These are phyloP conservation scores for Fraxinus cuspidata DNA, from an alignment of 257 asterid species.

Conservation along the genomic window DNA sequence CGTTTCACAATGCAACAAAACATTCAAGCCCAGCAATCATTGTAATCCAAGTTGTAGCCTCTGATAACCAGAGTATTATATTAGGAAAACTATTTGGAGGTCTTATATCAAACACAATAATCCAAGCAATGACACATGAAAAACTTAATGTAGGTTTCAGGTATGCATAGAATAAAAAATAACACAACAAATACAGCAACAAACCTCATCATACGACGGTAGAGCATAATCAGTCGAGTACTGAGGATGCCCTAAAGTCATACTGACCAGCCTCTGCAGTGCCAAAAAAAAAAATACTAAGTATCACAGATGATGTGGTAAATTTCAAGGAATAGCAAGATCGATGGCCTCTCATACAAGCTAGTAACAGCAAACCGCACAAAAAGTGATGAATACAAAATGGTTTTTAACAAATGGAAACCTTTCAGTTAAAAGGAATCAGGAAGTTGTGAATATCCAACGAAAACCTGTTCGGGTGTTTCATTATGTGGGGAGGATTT, in stretches of 20 bases:
- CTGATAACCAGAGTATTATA: background rate
- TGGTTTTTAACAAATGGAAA: background rate
- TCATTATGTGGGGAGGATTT: constrained; percentile 57
- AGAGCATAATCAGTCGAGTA: constrained; percentile 75
- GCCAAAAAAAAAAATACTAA: constrained; percentile 35
- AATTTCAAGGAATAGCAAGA: background rate
- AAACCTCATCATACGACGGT: constrained; percentile 86
- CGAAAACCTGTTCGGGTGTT: constrained; percentile 72
- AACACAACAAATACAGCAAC: constrained; percentile 8
- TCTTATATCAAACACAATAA: background rate
- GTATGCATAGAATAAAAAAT: constrained; percentile 9
- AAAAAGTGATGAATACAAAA: background rate
- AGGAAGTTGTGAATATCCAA: background rate
- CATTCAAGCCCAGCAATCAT: background rate
- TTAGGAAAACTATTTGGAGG: background rate
- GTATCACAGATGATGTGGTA: background rate
- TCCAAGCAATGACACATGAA: background rate
- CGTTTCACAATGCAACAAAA: background rate
- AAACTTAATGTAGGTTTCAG: background rate
- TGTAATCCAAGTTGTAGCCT: constrained; percentile 11
- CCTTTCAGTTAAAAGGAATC: background rate
- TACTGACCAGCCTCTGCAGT: constrained; percentile 79
- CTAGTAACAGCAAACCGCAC: background rate
- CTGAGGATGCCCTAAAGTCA: constrained; percentile 70
- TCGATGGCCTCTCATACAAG: background rate